Evolutionary conservation across 2,329 filamentous ascomycete genomes (phyloP).

Genomic region (Verticillium tricorpus): DNA sequence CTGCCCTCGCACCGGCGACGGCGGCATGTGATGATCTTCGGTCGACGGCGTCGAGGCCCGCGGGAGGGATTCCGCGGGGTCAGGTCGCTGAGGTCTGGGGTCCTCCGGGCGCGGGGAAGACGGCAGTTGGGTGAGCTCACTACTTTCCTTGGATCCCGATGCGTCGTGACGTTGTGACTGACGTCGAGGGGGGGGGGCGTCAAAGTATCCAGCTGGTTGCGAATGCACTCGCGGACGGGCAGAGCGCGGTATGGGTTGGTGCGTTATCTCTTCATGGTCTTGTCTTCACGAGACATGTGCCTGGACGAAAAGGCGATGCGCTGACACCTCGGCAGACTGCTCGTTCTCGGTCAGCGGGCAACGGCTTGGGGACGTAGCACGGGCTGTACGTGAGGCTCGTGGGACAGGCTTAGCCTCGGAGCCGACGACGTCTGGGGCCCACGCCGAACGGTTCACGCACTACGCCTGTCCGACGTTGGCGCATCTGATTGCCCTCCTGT

Average conservation of each 20-base stretch:
- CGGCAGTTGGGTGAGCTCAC: conserved; percentile 65
- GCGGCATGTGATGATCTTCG: background rate
- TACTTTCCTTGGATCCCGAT: background rate
- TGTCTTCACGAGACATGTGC: background rate
- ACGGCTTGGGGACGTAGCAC: conserved; percentile 27
- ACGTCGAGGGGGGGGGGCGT: background rate
- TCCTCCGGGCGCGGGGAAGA: conserved; percentile 82
- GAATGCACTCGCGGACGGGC: conserved; percentile 55
- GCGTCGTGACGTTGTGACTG: background rate
- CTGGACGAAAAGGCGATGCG: background rate
- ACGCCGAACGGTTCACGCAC: conserved; percentile 33
- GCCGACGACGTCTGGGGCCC: background rate
- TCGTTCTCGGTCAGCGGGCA: conserved; percentile 33
- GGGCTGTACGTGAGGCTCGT: conserved; percentile 6
- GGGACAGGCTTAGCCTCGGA: conserved; percentile 5
- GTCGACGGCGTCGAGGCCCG: conserved; percentile 1
- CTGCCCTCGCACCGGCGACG: conserved; percentile 30
- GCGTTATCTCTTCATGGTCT: conserved; percentile 21
- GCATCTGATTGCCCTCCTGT: conserved; percentile 70
- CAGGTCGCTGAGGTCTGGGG: conserved; percentile 86
- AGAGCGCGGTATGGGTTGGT: conserved; percentile 80
- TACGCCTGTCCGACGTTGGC: conserved; percentile 57
- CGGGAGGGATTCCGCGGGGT: conserved; percentile 64
- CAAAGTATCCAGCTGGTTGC: conserved; percentile 65
- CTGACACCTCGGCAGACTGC: conserved; percentile 24